These are phyloP conservation scores for Citeromyces siamensis DNA, from an alignment of 1,139 yeast species.

Conservation along the genomic window DNA sequence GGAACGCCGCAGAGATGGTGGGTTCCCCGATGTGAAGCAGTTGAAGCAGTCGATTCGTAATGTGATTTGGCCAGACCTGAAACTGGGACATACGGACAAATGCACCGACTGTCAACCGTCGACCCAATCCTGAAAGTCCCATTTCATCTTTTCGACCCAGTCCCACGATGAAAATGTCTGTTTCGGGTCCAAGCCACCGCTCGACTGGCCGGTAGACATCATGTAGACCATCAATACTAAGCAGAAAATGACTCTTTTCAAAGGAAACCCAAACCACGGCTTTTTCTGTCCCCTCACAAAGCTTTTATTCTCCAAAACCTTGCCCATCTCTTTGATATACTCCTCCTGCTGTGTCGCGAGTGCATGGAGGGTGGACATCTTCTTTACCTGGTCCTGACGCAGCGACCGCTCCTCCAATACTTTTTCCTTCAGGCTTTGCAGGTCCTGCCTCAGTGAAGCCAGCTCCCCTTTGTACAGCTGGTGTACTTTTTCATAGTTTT, in stretches of 20 bases:
- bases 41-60: constrained; percentile 42
- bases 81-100: constrained; percentile 34
- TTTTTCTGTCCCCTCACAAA: background rate
- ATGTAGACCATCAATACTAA: background rate
- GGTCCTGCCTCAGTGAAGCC: background rate
- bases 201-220: background rate
- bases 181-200: background rate
- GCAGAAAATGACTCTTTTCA: background rate
- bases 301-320: background rate
- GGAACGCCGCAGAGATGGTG: constrained; percentile 42
- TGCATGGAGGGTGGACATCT: background rate
- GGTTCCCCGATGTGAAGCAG: constrained; percentile 53
- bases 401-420: background rate
- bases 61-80: constrained; percentile 28
- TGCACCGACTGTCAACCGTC: constrained; percentile 10
- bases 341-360: background rate
- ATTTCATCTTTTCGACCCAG: background rate
- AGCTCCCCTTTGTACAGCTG: background rate
- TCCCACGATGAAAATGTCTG: background rate
- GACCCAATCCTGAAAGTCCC: background rate
- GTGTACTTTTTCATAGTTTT: background rate
- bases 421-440: background rate
- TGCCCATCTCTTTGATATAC: background rate
- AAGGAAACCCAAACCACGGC: background rate
- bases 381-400: background rate